Evolutionary conservation across 148 eudicot species (phyloP).

Genomic region (Tetragonia tetragonoides): DNA sequence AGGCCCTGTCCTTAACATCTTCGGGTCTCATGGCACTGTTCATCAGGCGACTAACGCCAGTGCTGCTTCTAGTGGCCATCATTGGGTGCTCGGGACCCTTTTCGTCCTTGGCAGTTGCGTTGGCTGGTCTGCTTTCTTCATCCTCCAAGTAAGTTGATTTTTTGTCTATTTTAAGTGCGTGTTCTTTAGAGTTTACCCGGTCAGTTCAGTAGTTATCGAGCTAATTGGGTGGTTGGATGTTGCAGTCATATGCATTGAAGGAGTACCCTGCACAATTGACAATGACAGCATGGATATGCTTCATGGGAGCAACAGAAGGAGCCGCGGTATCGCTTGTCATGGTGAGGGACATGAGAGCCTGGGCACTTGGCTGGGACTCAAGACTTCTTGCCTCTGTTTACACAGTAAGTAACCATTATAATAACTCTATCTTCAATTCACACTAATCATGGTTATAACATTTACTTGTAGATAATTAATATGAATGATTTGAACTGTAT

Average conservation of each 20-base stretch:
- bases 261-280: conserved; percentile 57
- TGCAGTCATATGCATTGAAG: conserved; percentile 53
- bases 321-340: conserved; percentile 41
- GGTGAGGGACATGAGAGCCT: conserved; percentile 44
- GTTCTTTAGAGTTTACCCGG: no score
- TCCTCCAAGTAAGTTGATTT: conserved; percentile 42
- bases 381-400: conserved; percentile 56
- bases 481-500: neutral
- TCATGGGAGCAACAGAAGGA: conserved; percentile 50
- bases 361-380: conserved; percentile 63
- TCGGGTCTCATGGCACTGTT: conserved; percentile 28
- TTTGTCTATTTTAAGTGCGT: no score
- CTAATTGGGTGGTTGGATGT: neutral
- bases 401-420: conserved; percentile 31
- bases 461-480: neutral
- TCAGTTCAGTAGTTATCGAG: no score
- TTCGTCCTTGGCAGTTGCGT: conserved; percentile 48
- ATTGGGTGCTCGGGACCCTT: conserved; percentile 56
- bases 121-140: conserved; percentile 62
- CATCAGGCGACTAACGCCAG: conserved; percentile 12
- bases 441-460: neutral
- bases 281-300: conserved; percentile 49
- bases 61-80: conserved; percentile 28
- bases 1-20: conserved; percentile 49
- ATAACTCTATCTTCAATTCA: neutral